A percentile compares a stretch with the other conserved stretches of the same genome.
Evolutionary conservation across 768 basidiomycete species (phyloP).

Genomic region (Neoboletus magnificus): DNA sequence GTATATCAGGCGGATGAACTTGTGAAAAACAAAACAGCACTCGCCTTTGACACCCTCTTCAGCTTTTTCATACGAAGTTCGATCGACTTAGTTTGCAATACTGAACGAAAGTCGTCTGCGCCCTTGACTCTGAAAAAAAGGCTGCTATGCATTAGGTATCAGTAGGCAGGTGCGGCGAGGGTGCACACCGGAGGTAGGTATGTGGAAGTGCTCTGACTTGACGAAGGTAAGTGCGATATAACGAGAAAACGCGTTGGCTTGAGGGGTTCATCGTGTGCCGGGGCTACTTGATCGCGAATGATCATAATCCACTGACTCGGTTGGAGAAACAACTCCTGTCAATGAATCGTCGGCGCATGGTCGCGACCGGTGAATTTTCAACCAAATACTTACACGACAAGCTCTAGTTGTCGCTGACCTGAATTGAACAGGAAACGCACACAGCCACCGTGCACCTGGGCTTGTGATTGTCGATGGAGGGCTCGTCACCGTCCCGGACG

Average conservation of each 20-base stretch:
- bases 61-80: conserved; percentile 39
- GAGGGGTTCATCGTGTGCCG: background rate
- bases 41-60: conserved; percentile 52
- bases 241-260: conserved; percentile 18
- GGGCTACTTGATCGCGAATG: too few species aligned
- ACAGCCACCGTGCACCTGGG: conserved; percentile 12
- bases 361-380: too few species aligned
- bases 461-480: conserved; percentile 8
- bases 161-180: background rate
- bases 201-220: conserved; percentile 45
- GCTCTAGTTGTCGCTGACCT: too few species aligned
- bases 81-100: conserved; percentile 35
- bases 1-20: background rate
- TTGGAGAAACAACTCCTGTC: background rate
- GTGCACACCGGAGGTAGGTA: conserved; percentile 42
- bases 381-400: too few species aligned
- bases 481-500: conserved; percentile 10
- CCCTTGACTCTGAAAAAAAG: conserved; percentile 63
- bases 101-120: conserved; percentile 52
- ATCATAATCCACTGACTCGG: too few species aligned
- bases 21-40: background rate
- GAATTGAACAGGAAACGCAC: background rate
- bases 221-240: conserved; percentile 41
- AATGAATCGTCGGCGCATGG: background rate
- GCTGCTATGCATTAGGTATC: conserved; percentile 33